Evolutionary conservation across 108 stramenopile genomes (phyloP).

Genomic region (Chaetoceros tenuissimus): DNA sequence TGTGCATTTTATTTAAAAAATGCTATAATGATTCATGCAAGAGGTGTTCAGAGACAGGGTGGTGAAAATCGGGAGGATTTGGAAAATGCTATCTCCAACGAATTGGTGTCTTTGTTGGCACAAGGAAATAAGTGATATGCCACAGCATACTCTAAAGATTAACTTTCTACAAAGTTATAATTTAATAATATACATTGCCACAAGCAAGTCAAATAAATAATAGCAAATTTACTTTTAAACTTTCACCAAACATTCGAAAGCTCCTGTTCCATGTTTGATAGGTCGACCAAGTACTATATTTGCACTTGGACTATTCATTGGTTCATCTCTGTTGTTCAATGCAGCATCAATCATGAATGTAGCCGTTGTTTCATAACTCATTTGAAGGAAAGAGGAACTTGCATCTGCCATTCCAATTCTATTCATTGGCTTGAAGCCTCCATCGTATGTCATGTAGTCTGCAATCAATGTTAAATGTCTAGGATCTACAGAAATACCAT

Average conservation of each 20-base stretch:
- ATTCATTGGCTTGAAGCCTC: slow-evolving; percentile 95
- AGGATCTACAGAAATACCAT: slow-evolving; percentile 97
- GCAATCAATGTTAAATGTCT: slow-evolving; percentile 95
- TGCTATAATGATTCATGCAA: no score
- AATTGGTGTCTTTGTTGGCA: no score
- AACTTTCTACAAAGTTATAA: no score
- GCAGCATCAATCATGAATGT: slow-evolving; percentile 94
- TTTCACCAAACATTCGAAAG: slow-evolving; percentile 64
- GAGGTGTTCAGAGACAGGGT: no score
- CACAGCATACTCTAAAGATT: no score
- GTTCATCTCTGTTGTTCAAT: slow-evolving; percentile 52
- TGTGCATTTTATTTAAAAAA: no score
- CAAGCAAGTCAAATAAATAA: no score
- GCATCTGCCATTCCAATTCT: slow-evolving; percentile 88
- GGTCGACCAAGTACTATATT: slow-evolving; percentile 93
- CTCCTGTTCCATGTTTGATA: slow-evolving; percentile 87
- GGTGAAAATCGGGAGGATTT: no score
- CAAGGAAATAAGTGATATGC: no score
- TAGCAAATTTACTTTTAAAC: no score
- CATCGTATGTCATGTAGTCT: slow-evolving; percentile 98
- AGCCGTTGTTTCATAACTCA: slow-evolving; percentile 98
- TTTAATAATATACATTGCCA: no score
- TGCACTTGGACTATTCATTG: slow-evolving; percentile 79
- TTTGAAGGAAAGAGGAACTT: slow-evolving; percentile 91
- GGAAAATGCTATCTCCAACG: no score